Evolutionary conservation across 2,329 filamentous ascomycete genomes (phyloP).

Genomic region (Trichophyton rubrum): DNA sequence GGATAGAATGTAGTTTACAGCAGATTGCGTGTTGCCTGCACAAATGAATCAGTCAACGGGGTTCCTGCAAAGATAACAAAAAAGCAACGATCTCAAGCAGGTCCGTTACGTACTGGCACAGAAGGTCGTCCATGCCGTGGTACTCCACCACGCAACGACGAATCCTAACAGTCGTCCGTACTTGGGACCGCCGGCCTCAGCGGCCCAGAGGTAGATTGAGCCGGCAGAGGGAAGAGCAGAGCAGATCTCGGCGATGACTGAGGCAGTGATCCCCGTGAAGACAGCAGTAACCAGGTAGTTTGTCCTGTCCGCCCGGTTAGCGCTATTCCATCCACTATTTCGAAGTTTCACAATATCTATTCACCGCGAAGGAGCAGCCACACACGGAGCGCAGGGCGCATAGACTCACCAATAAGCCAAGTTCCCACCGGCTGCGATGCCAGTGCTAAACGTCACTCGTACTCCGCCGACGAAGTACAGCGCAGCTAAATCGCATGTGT

Average conservation of each 20-base stretch:
- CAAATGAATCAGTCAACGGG: background rate
- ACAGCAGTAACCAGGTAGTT: conserved; percentile 48
- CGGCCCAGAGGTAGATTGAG: conserved; percentile 51
- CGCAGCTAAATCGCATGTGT: conserved; percentile 33
- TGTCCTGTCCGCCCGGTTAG: conserved; percentile 31
- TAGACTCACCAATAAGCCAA: conserved; percentile 44
- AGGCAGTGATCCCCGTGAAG: conserved; percentile 50
- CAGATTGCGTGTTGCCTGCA: conserved; percentile 39
- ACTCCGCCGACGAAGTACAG: conserved; percentile 51
- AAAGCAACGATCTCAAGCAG: background rate
- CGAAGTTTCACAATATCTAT: background rate
- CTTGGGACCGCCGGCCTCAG: conserved; percentile 43
- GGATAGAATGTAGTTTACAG: conserved; percentile 42
- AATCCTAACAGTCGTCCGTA: conserved; percentile 47
- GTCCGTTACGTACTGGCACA: conserved; percentile 34
- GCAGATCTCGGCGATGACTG: conserved; percentile 49
- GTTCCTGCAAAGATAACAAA: background rate
- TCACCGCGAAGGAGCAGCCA: background rate
- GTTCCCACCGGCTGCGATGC: conserved; percentile 49
- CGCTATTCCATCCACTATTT: background rate
- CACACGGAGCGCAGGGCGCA: background rate
- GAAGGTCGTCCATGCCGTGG: conserved; percentile 50
- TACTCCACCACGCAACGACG: conserved; percentile 53
- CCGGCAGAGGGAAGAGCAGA: conserved; percentile 47
- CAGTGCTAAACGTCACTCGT: conserved; percentile 49